phyloP scores from a whole-genome alignment of 805 yeast species.

The Lipomyces lipofer region DNA sequence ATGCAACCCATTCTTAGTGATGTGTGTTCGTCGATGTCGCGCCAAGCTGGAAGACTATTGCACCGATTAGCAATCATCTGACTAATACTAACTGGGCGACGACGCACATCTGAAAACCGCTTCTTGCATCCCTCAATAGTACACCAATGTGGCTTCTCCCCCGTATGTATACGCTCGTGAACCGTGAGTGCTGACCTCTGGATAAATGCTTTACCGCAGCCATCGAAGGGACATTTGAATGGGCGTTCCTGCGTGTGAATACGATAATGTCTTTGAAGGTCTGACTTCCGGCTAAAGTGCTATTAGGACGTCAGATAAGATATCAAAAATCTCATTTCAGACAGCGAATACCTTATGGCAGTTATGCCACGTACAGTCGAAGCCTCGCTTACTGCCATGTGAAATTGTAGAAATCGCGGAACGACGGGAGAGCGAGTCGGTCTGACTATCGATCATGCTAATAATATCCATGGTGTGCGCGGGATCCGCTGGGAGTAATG shows the following conservation, averaged over 20 bases:
- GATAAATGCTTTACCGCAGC: conserved; percentile 79
- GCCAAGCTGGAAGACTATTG: conserved; percentile 53
- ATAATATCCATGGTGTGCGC: conserved; percentile 1
- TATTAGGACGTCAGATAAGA: background rate
- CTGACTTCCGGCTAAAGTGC: conserved; percentile 69
- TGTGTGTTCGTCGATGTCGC: conserved; percentile 71
- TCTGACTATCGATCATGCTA: conserved; percentile 4
- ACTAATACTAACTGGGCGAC: background rate
- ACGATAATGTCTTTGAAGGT: conserved; percentile 74
- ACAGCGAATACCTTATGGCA: conserved; percentile 18
- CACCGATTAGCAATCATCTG: background rate
- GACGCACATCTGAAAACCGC: conserved; percentile 58
- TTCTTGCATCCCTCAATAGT: conserved; percentile 77
- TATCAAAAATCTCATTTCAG: background rate
- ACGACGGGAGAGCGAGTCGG: background rate
- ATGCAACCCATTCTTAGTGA: conserved; percentile 29
- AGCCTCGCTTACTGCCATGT: conserved; percentile 5
- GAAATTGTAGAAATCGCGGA: background rate
- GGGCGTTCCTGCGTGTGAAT: conserved; percentile 66
- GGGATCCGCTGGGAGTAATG: too few relatives aligned
- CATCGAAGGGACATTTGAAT: conserved; percentile 67
- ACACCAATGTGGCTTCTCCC: conserved; percentile 88
- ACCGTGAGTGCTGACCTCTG: conserved; percentile 81
- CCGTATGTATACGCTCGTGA: conserved; percentile 85
- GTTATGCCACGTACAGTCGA: conserved; percentile 20